Evolutionary conservation across 108 stramenopile species (phyloP).

Genomic region (Chaetoceros tenuissimus): DNA sequence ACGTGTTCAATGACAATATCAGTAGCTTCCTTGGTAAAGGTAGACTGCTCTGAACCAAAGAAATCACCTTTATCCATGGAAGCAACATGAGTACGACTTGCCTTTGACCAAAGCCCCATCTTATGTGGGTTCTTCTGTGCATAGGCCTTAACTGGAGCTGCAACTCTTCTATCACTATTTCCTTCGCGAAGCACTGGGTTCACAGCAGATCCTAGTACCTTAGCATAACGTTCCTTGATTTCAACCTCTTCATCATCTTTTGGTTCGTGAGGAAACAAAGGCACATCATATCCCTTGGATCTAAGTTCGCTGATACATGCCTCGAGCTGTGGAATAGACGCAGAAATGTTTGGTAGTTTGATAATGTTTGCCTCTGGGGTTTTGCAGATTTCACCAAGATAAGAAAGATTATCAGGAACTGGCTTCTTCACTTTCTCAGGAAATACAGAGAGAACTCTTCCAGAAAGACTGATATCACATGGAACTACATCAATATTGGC

Average conservation of each 20-base stretch:
- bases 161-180: slow-evolving; percentile 88
- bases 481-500: slow-evolving; percentile 74
- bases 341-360: slow-evolving; percentile 77
- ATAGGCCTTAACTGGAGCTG: slow-evolving; percentile 86
- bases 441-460: slow-evolving; percentile 81
- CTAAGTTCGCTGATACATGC: slow-evolving; percentile 84
- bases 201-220: slow-evolving; percentile 82
- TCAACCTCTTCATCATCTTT: slow-evolving; percentile 50
- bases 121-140: slow-evolving; percentile 93
- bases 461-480: slow-evolving; percentile 77
- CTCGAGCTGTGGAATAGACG: slow-evolving; percentile 83
- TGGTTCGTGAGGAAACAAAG: slow-evolving; percentile 80
- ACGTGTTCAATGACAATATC: slow-evolving; percentile 66
- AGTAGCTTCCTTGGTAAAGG: slow-evolving; percentile 43
- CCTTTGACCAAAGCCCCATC: slow-evolving; percentile 86
- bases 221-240: slow-evolving; percentile 60
- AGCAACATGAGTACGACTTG: slow-evolving; percentile 76
- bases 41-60: slow-evolving; percentile 73
- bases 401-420: slow-evolving; percentile 77
- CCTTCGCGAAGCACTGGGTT: slow-evolving; percentile 92
- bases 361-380: slow-evolving; percentile 71
- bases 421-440: slow-evolving; percentile 76
- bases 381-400: slow-evolving; percentile 77
- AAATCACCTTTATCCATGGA: slow-evolving; percentile 90
- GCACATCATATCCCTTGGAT: slow-evolving; percentile 87